A percentile compares a stretch with the other conserved stretches of the same genome.
Conservation (phyloP, 257 asterid species). For the Buddleja alternifolia region DNA sequence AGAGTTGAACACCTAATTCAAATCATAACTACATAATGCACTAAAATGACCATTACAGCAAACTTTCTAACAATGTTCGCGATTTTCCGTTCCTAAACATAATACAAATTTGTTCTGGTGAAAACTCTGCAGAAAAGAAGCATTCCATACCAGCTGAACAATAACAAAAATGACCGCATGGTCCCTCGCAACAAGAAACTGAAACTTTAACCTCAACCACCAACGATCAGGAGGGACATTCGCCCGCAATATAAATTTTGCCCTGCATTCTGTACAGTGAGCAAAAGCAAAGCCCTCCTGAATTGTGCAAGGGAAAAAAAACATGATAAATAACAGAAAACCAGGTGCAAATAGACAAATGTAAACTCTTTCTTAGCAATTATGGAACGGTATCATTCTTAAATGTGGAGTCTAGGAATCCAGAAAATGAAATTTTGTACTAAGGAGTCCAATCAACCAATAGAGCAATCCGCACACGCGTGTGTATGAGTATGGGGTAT, state of each 20-base stretch:
- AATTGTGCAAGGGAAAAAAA: slow-evolving; percentile 39
- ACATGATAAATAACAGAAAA: slow-evolving; percentile 9
- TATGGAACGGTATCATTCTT: not conserved
- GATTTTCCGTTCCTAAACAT: not conserved
- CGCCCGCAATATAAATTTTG: slow-evolving; percentile 92
- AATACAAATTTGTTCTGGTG: not conserved
- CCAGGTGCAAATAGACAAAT: not conserved
- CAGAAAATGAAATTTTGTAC: not conserved
- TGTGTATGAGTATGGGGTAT: too few species aligned
- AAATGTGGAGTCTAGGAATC: not conserved
- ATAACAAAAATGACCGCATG: slow-evolving; percentile 83
- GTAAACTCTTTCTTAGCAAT: slow-evolving; percentile 5
- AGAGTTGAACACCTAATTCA: too few species aligned
- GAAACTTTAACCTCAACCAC: slow-evolving; percentile 98
- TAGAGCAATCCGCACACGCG: not conserved
- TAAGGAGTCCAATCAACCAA: not conserved
- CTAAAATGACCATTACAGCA: not conserved
- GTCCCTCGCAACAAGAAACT: slow-evolving; percentile 97
- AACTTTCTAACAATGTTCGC: not conserved
- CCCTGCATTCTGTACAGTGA: slow-evolving; percentile 98
- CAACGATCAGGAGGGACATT: slow-evolving; percentile 97
- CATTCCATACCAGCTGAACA: slow-evolving; percentile 87
- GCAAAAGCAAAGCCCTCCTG: slow-evolving; percentile 99
- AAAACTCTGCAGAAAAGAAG: slow-evolving; percentile 18
- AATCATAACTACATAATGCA: too few species aligned